A percentile compares a stretch with the other conserved stretches of the same genome.
Evolutionary conservation across 2,329 filamentous ascomycete genomes (phyloP).

Genomic region (Lanzia echinophila): DNA sequence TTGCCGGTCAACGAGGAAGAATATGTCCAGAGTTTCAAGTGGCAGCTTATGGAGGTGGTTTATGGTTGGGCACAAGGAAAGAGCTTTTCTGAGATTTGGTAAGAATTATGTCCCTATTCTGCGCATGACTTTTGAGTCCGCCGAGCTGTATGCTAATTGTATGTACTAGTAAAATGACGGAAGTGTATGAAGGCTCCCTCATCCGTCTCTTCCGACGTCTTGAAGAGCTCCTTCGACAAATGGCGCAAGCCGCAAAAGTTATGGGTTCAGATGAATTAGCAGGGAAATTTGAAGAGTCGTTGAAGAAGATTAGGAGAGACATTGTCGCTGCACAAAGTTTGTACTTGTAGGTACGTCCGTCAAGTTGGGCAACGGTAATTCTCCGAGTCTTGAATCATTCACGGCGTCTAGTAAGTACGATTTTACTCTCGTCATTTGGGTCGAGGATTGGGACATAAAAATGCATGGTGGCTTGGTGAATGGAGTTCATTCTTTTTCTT

Average conservation of each 20-base stretch:
- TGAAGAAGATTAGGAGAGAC: conserved; percentile 82
- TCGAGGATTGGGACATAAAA: background rate
- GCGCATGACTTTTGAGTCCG: background rate
- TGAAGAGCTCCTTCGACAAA: conserved; percentile 89
- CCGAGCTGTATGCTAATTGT: background rate
- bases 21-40: conserved; percentile 84
- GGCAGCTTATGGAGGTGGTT: conserved; percentile 95
- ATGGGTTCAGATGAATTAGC: conserved; percentile 96
- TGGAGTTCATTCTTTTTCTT: background rate
- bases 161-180: conserved; percentile 83
- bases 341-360: conserved; percentile 57
- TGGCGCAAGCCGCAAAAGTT: conserved; percentile 91
- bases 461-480: background rate
- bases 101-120: conserved; percentile 37
- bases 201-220: conserved; percentile 94
- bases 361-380: too few species aligned
- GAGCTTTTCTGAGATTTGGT: conserved; percentile 93
- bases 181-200: conserved; percentile 92
- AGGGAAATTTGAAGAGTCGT: conserved; percentile 80
- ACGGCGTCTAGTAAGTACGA: background rate
- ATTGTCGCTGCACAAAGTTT: conserved; percentile 92
- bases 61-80: conserved; percentile 85
- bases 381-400: too few species aligned
- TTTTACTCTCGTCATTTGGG: background rate
- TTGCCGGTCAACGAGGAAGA: conserved; percentile 91